These are phyloP conservation scores for Acorus gramineus DNA, from an alignment of 106 monocot genomes.

Conservation along the genomic window DNA sequence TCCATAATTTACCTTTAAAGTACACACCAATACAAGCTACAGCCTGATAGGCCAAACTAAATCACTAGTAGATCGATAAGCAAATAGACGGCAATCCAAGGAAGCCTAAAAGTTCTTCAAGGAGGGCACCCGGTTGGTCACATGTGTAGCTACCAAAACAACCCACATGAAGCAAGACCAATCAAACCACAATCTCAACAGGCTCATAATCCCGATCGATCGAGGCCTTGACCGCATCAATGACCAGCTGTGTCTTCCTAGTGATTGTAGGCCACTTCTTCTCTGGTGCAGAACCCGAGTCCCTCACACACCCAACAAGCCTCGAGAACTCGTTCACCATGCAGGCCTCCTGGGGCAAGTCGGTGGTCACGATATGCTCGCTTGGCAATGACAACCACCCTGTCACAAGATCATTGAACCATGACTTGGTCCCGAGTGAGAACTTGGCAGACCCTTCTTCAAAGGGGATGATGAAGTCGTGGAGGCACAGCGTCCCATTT, in stretches of 20 bases:
- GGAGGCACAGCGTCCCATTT: slow-evolving; percentile 40
- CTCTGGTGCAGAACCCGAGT: slow-evolving; percentile 26
- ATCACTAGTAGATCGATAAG: too few species aligned
- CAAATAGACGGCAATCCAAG: too few species aligned
- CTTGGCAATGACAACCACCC: slow-evolving; percentile 40
- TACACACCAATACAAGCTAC: too few species aligned
- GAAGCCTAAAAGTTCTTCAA: too few species aligned
- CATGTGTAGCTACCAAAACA: too few species aligned
- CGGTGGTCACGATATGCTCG: slow-evolving; percentile 39
- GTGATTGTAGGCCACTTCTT: slow-evolving; percentile 38
- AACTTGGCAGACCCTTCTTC: slow-evolving; percentile 40
- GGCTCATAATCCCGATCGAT: slow-evolving; percentile 37
- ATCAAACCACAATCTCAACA: slow-evolving; percentile 19
- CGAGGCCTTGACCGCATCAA: slow-evolving; percentile 53
- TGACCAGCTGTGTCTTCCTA: slow-evolving; percentile 53
- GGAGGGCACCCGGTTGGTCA: too few species aligned
- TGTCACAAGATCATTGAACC: slow-evolving; percentile 42
- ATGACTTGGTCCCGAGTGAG: slow-evolving; percentile 16
- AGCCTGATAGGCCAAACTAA: too few species aligned
- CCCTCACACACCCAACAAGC: slow-evolving; percentile 34
- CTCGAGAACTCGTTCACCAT: slow-evolving; percentile 75
- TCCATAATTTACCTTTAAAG: too few species aligned
- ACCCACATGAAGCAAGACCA: background rate
- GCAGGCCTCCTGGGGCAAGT: slow-evolving; percentile 61
- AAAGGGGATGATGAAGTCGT: slow-evolving; percentile 57